phyloP scores from a whole-genome alignment of 1,284 basidiomycete species.

The Cutaneotrichosporon cutaneum region DNA sequence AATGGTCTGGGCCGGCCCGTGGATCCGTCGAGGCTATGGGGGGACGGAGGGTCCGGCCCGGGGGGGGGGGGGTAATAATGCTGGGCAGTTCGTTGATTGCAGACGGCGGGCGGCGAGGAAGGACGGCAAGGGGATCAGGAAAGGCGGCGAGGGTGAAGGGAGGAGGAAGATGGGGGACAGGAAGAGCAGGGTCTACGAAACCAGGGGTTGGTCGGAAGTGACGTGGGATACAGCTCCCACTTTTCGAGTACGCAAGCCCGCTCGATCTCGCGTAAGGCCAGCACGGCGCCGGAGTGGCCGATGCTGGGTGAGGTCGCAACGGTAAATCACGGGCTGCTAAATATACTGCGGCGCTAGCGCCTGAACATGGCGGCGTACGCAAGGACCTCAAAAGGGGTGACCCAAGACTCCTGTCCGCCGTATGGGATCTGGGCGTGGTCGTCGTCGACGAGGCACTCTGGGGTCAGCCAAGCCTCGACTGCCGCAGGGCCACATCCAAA shows the following conservation, averaged over 20 bases:
- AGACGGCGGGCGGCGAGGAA: too few species aligned
- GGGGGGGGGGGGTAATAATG: too few species aligned
- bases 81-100: too few species aligned
- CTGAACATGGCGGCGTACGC: conserved; percentile 20
- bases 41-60: too few species aligned
- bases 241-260: not conserved
- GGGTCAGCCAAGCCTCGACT: conserved; percentile 11
- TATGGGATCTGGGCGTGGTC: conserved; percentile 50
- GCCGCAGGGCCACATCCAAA: not conserved
- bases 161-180: not conserved
- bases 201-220: not conserved
- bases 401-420: conserved; percentile 44
- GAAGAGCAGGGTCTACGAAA: not conserved
- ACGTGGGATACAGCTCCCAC: not conserved
- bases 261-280: not conserved
- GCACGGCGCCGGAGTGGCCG: too few species aligned
- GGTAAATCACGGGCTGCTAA: not conserved
- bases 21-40: too few species aligned
- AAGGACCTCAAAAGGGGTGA: conserved; percentile 47
- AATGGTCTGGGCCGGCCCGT: too few species aligned
- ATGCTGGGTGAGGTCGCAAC: not conserved
- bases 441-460: conserved; percentile 44
- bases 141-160: not conserved
- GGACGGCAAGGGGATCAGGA: not conserved
- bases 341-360: not conserved